Evolutionary conservation across 2,329 filamentous ascomycete species (phyloP).

Genomic region (Ceratocystis ficicola): DNA sequence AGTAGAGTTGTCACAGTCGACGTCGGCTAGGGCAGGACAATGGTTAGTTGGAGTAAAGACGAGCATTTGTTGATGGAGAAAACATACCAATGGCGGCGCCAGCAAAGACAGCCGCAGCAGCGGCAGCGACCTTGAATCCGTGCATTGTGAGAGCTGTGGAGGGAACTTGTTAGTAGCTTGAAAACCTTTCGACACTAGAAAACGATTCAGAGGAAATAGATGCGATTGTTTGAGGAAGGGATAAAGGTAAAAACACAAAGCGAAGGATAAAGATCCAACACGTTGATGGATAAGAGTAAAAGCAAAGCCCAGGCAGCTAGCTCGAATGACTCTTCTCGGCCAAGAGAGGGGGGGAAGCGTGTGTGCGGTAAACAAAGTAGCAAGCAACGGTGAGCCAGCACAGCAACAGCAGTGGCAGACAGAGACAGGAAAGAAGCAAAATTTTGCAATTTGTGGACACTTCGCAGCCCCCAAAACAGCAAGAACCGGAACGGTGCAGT

Average conservation of each 20-base stretch:
- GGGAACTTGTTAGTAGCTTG: conserved; percentile 1
- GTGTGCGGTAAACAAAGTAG: neutral
- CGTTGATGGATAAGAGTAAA: too few relatives aligned
- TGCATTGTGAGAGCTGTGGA: conserved; percentile 33
- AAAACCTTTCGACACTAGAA: neutral
- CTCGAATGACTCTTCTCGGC: neutral
- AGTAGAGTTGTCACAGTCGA: conserved; percentile 28
- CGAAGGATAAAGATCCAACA: too few relatives aligned
- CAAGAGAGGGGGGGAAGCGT: neutral
- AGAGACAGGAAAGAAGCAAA: neutral
- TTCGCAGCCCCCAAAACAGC: neutral
- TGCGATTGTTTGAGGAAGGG: neutral
- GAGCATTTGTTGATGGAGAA: neutral
- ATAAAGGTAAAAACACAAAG: neutral
- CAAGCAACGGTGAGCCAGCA: neutral
- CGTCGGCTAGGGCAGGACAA: conserved; percentile 8
- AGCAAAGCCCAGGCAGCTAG: neutral
- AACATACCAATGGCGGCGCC: conserved; percentile 35
- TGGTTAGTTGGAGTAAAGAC: neutral
- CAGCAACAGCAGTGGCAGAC: neutral
- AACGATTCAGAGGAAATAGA: neutral
- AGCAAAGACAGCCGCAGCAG: conserved; percentile 34
- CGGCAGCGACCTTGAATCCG: conserved; percentile 36
- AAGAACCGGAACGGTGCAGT: neutral
- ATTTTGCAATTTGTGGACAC: neutral